Conservation (phyloP, 1,284 basidiomycete genomes). For the Pseudozyma thailandica region DNA sequence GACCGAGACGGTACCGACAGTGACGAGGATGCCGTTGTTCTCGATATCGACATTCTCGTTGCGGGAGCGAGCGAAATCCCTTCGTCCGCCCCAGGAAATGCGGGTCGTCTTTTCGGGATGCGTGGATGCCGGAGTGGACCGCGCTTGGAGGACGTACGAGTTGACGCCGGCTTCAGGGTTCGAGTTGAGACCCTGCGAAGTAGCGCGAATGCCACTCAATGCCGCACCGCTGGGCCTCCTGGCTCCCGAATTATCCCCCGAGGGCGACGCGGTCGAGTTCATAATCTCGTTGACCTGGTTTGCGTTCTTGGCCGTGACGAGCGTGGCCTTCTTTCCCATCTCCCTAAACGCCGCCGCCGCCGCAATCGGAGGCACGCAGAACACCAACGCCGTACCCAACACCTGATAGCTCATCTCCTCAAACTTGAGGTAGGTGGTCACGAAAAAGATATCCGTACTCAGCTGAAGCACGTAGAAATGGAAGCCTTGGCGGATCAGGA, state of each 20-base stretch:
- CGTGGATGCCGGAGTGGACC: slow-evolving; percentile 4
- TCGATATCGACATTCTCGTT: slow-evolving; percentile 6
- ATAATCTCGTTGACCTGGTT: slow-evolving; percentile 40
- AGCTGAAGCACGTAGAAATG: slow-evolving; percentile 37
- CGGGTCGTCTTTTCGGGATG: slow-evolving; percentile 11
- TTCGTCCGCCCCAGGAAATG: slow-evolving; percentile 17
- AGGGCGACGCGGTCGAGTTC: slow-evolving; percentile 22
- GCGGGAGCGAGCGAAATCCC: slow-evolving; percentile 7
- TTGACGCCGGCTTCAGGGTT: slow-evolving; percentile 8
- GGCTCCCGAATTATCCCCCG: slow-evolving; percentile 12
- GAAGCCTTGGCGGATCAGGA: slow-evolving; percentile 42
- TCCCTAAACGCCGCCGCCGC: slow-evolving; percentile 41
- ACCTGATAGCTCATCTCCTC: slow-evolving; percentile 26
- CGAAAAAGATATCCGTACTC: slow-evolving; percentile 34
- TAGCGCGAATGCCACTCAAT: background rate
- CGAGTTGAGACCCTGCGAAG: background rate
- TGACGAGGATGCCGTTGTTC: slow-evolving; percentile 29
- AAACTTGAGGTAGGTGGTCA: slow-evolving; percentile 32
- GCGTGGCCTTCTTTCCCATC: slow-evolving; percentile 38
- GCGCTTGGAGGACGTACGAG: slow-evolving; percentile 23
- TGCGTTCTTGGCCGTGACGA: slow-evolving; percentile 7
- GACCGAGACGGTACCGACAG: slow-evolving; percentile 34
- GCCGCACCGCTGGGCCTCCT: slow-evolving; percentile 2
- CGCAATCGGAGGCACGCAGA: slow-evolving; percentile 36
- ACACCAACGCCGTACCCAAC: slow-evolving; percentile 24